A percentile compares a stretch with the other conserved stretches of the same genome.
phyloP scores from a whole-genome alignment of 1,139 yeast genomes.

The Entelexis sorbosivorans region DNA sequence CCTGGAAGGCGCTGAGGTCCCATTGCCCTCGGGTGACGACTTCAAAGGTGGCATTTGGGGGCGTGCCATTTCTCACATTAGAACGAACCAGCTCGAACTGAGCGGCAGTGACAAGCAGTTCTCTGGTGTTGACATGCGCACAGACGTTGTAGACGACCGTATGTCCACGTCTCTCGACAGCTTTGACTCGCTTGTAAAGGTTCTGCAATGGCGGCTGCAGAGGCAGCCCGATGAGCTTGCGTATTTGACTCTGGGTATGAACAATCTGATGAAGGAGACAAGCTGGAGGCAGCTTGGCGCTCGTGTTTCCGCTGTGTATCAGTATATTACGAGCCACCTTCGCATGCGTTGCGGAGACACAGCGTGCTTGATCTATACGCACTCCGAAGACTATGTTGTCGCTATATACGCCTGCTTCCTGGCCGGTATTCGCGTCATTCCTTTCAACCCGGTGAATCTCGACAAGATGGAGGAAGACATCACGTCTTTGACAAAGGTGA shows the following conservation, averaged over 20 bases:
- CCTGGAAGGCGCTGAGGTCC: conserved; percentile 47
- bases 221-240: conserved; percentile 75
- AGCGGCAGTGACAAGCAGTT: conserved; percentile 42
- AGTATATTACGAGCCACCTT: conserved; percentile 42
- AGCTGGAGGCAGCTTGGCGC: conserved; percentile 82
- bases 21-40: conserved; percentile 70
- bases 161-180: conserved; percentile 64
- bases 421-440: conserved; percentile 71
- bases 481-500: conserved; percentile 52
- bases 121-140: conserved; percentile 70
- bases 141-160: conserved; percentile 61
- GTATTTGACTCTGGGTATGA: conserved; percentile 47
- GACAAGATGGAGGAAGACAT: conserved; percentile 65
- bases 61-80: conserved; percentile 48
- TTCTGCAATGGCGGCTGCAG: conserved; percentile 67
- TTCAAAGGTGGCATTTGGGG: conserved; percentile 80
- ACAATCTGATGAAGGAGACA: conserved; percentile 34
- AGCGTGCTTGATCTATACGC: conserved; percentile 72
- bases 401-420: conserved; percentile 79
- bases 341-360: conserved; percentile 54
- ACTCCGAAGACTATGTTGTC: conserved; percentile 76
- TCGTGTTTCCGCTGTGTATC: conserved; percentile 61
- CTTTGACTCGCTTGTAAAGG: conserved; percentile 59
- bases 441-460: conserved; percentile 65
- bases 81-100: conserved; percentile 41